Conservation (phyloP, 208 protist species). For the Plasmodiophora brassicae region DNA sequence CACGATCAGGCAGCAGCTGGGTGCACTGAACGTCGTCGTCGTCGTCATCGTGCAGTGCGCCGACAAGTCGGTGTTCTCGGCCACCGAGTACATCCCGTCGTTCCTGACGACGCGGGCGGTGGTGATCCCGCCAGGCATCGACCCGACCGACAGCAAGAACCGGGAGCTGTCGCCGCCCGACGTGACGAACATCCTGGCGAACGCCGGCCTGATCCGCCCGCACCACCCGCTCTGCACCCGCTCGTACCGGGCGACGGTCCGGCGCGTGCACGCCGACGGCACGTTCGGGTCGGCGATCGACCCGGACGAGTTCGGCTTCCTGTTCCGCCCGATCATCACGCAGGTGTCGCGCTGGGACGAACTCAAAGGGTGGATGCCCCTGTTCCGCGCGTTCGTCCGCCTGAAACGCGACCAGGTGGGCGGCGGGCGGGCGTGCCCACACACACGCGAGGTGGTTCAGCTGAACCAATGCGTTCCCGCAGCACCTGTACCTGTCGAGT, state of each 20-base stretch:
- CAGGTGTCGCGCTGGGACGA: constrained; percentile 3
- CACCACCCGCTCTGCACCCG: neutral
- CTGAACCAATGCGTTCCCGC: too few relatives aligned
- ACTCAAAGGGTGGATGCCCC: neutral
- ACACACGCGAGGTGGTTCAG: too few relatives aligned
- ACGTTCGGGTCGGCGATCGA: neutral
- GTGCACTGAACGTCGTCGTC: too few relatives aligned
- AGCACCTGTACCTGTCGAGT: neutral
- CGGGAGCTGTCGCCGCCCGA: neutral
- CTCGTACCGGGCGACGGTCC: neutral
- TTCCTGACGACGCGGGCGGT: neutral
- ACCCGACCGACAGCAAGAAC: constrained; percentile 3
- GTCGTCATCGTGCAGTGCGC: neutral
- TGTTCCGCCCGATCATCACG: constrained; percentile 1
- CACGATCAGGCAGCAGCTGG: too few relatives aligned
- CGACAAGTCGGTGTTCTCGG: neutral
- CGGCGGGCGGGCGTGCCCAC: too few relatives aligned
- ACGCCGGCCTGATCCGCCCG: neutral
- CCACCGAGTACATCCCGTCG: constrained; percentile 7
- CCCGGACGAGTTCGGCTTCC: neutral
- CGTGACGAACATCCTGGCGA: neutral
- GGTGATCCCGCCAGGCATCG: constrained; percentile 18
- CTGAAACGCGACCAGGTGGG: neutral
- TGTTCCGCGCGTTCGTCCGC: neutral
- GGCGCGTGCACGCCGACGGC: neutral